Evolutionary conservation across 495 filamentous ascomycete species (phyloP).

Genomic region (Lasiosphaeris hirsuta): DNA sequence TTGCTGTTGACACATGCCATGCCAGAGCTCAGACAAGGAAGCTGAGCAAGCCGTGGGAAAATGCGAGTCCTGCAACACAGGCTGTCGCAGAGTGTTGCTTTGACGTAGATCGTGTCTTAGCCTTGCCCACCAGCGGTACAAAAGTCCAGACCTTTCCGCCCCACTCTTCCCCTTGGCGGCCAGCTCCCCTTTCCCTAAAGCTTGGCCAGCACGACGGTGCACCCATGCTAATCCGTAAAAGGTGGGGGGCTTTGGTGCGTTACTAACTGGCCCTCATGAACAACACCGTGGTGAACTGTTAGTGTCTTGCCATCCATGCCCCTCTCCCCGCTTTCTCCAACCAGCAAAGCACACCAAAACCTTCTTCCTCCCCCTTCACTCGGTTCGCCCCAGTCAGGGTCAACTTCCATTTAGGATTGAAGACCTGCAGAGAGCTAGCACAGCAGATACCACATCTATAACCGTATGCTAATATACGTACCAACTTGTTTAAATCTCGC

Average conservation of each 20-base stretch:
- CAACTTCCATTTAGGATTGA: background rate
- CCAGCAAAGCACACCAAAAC: too few relatives aligned
- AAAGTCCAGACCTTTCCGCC: background rate
- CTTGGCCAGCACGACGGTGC: background rate
- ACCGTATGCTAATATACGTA: background rate
- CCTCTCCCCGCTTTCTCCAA: too few relatives aligned
- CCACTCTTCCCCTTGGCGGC: slow-evolving; percentile 3
- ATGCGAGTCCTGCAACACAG: slow-evolving; percentile 29
- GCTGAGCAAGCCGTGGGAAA: slow-evolving; percentile 20
- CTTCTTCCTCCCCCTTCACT: too few relatives aligned
- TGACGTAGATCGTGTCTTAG: slow-evolving; percentile 29
- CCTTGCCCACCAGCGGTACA: slow-evolving; percentile 10
- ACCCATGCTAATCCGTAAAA: too few relatives aligned
- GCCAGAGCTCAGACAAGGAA: slow-evolving; percentile 30
- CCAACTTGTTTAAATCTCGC: background rate
- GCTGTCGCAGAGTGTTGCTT: slow-evolving; percentile 27
- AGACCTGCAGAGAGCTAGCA: background rate
- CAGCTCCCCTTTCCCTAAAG: too few relatives aligned
- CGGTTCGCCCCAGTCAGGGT: background rate
- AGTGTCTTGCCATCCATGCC: too few relatives aligned
- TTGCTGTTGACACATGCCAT: slow-evolving; percentile 22
- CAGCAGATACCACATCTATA: too few relatives aligned
- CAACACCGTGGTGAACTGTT: too few relatives aligned
- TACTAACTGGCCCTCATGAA: too few relatives aligned
- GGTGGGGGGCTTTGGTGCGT: too few relatives aligned